Conservation (phyloP, 495 filamentous ascomycete species). For the Durotheca rogersii region DNA sequence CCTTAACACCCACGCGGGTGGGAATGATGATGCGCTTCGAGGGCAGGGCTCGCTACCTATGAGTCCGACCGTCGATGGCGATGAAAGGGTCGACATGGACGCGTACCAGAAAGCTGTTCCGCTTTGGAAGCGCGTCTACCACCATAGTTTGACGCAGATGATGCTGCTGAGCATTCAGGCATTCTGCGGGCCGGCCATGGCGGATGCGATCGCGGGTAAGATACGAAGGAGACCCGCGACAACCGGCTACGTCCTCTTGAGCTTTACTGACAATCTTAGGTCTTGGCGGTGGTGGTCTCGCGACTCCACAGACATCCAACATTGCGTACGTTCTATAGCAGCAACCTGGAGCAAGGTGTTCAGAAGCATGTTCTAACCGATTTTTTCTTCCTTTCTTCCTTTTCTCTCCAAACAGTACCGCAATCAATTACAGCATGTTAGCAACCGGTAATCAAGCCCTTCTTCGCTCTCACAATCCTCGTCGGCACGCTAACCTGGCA, state of each 20-base stretch:
- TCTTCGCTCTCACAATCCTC: background rate
- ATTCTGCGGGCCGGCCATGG: slow-evolving; percentile 28
- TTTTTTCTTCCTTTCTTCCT: too few species aligned
- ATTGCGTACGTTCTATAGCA: slow-evolving; percentile 14
- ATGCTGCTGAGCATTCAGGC: slow-evolving; percentile 24
- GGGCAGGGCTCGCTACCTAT: slow-evolving; percentile 22
- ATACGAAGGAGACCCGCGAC: too few species aligned
- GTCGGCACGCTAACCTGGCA: background rate
- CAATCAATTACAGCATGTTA: slow-evolving; percentile 27
- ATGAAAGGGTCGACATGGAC: slow-evolving; percentile 25
- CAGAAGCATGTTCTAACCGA: slow-evolving; percentile 9
- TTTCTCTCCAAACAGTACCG: too few species aligned
- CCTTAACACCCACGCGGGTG: slow-evolving; percentile 23
- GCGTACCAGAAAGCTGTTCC: slow-evolving; percentile 19
- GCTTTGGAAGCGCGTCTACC: slow-evolving; percentile 23
- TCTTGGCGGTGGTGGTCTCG: slow-evolving; percentile 22
- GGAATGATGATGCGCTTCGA: slow-evolving; percentile 20
- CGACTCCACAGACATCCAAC: slow-evolving; percentile 26
- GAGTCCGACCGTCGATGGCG: slow-evolving; percentile 14
- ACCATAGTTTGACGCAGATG: slow-evolving; percentile 29
- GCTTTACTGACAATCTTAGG: too few species aligned
- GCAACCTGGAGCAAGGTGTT: background rate
- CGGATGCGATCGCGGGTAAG: slow-evolving; percentile 17
- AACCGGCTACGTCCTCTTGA: too few species aligned
- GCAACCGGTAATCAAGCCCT: slow-evolving; percentile 2